Evolutionary conservation across 2,329 filamentous ascomycete species (phyloP), one percentile per base, ranked within the genome.

Genomic region (Ophiocordyceps robertsii): DNA sequence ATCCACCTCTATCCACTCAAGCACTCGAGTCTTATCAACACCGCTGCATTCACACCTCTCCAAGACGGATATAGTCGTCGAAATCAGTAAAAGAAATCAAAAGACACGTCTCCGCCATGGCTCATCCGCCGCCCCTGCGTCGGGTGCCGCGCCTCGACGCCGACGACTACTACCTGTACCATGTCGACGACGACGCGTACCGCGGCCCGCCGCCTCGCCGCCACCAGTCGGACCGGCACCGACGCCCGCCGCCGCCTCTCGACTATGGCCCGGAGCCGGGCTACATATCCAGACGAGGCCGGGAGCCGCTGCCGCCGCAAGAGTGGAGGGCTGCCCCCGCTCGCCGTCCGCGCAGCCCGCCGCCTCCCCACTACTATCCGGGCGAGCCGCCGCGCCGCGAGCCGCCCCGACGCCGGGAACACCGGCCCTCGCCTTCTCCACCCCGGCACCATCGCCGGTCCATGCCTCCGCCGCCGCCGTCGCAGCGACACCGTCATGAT

Each of bases 111-210:
- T 3, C 39, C 41, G 36, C 40, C 36, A 59, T 59, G 56, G 49
- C 52, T 29, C 47, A 56, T 31, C 49, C 53, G 19, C 47, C 46
- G 37, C 50, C 49, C 24, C 44, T 50, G 14, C 47, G 50, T 19
- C 55, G 51, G 40, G 44, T 46, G 17, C 44, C 50, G 42, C 55
- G 49, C 35, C 46, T 45, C 37, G 52, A 56, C 37, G 54, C 16
- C 13, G 33, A 36, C 33, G 33, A 36, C 17, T 36, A 57, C 16
- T 51, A 56, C 32, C 51, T 51, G 29, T 40, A 51, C 21, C 44
- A 39, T n/a, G 32, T 43, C 21, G 31, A 29, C 21, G 43, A 44
- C 14, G 17, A 37, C 1, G 8, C 33, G 33, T 36, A 36, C 17
- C 33, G n/a, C 3, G 40, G 32, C 6, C 41, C 48, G 10, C 43